phyloP scores from a whole-genome alignment of 164 flowering plant species.

The Hamamelis virginiana region DNA sequence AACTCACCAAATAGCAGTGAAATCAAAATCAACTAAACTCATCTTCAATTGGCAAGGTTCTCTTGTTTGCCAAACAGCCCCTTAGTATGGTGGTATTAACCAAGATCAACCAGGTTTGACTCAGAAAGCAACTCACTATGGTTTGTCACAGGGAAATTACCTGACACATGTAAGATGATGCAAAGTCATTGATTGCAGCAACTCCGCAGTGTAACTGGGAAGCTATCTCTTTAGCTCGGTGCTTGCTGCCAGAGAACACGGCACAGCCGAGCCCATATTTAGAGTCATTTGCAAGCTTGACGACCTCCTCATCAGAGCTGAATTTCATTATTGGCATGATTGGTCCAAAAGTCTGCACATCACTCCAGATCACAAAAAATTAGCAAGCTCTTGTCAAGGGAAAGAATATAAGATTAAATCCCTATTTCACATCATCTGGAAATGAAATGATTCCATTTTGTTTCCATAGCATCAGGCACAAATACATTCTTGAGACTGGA shows the following conservation, averaged over 20 bases:
- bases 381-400: neutral
- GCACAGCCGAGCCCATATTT: conserved; percentile 96
- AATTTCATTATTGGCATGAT: conserved; percentile 97
- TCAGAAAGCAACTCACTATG: neutral
- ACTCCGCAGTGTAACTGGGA: conserved; percentile 85
- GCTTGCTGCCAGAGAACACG: conserved; percentile 87
- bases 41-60: too few relatives aligned
- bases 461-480: too few relatives aligned
- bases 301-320: conserved; percentile 81
- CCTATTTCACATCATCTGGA: neutral
- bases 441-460: neutral
- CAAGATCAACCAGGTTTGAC: neutral
- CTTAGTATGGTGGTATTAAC: too few relatives aligned
- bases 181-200: conserved; percentile 96
- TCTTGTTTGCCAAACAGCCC: too few relatives aligned
- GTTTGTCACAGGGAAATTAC: conserved; percentile 26
- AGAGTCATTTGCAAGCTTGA: conserved; percentile 83
- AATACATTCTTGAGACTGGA: too few relatives aligned
- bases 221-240: conserved; percentile 72
- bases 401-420: neutral
- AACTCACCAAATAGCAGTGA: too few relatives aligned
- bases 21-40: too few relatives aligned
- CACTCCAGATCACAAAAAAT: neutral
- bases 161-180: conserved; percentile 96
- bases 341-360: conserved; percentile 88